Evolutionary conservation across 2,329 filamentous ascomycete species (phyloP), one percentile per base, ranked within the genome.

Genomic region (Blastomyces silverae): DNA sequence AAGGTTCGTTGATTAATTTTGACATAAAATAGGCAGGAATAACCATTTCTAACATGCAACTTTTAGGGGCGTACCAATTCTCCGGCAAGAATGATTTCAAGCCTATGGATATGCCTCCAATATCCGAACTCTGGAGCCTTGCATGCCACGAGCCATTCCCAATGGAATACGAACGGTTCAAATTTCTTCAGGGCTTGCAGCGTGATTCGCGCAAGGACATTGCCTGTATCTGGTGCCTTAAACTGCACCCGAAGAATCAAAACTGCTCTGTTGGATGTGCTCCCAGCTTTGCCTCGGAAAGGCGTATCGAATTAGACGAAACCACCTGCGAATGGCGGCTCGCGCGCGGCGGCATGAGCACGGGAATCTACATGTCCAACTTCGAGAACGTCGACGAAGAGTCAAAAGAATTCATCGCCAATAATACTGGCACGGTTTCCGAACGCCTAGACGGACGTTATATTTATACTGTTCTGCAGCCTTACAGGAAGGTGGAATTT

Each of bases 381-480:
- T 56, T 56, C 53, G 34, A 56, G 17, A 56, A 56, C 28, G 28
- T 56, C 28, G 53, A 56, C 53, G 53, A 37, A 56, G 28, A 37
- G 20, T 56, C 53, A 28, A 11, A 56, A 28, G 28, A 56, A n/a
- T 56, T 34, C 7, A 37, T 56, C 53, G 7, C 25, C 31, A 5
- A 28, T 34, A 10, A n/a, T 17, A 2, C 53, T 37, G 25, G 17
- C 31, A 4, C 5, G 8, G 28, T 39, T 34, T 37, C 13, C 1
- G 53, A 37, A 56, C 31, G 25, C 7, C 20, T 5, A 10, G 53
- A 56, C 25, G 53, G 53, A 37, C 53, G 53, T 20, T 56, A 56
- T 17, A 37, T 17, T 25, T 17, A 1, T 28, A 17, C 53, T 13
- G 5, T 34, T 20, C 13, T 56, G 2, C 6, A n/a, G 6, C 15